phyloP scores from a whole-genome alignment of 441 rosid genomes.

The Metrosideros polymorpha region DNA sequence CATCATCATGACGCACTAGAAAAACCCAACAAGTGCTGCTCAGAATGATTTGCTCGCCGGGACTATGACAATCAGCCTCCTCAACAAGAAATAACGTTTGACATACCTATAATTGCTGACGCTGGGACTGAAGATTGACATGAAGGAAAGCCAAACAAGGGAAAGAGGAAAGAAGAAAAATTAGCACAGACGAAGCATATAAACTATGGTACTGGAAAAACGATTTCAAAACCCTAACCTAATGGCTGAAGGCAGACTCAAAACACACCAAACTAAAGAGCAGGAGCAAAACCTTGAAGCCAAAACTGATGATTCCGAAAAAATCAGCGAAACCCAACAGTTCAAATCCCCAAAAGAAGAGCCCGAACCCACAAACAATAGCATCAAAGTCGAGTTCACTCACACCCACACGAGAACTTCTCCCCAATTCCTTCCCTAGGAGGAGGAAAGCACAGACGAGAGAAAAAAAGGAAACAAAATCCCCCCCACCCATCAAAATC shows the following conservation, averaged over 20 bases:
- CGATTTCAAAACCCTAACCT: not conserved
- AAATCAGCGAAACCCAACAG: not conserved
- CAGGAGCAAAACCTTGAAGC: not conserved
- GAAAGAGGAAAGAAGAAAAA: not conserved
- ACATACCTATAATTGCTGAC: not conserved
- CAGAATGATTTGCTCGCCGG: not conserved
- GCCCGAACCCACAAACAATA: not conserved
- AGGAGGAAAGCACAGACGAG: not conserved
- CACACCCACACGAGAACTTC: not conserved
- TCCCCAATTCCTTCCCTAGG: not conserved
- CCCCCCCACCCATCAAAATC: not conserved
- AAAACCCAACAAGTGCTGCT: not conserved
- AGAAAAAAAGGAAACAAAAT: too few species aligned
- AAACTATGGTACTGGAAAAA: not conserved
- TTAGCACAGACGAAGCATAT: not conserved
- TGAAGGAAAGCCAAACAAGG: not conserved
- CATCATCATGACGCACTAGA: constrained; percentile 21
- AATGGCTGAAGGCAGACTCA: not conserved
- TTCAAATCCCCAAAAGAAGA: not conserved
- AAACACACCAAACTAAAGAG: not conserved
- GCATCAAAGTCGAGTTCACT: not conserved
- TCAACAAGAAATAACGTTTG: not conserved
- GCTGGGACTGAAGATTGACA: not conserved
- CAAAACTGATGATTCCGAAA: not conserved
- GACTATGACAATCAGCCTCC: not conserved